Evolutionary conservation across 2,329 filamentous ascomycete genomes (phyloP).

Genomic region (Beauveria brongniartii): DNA sequence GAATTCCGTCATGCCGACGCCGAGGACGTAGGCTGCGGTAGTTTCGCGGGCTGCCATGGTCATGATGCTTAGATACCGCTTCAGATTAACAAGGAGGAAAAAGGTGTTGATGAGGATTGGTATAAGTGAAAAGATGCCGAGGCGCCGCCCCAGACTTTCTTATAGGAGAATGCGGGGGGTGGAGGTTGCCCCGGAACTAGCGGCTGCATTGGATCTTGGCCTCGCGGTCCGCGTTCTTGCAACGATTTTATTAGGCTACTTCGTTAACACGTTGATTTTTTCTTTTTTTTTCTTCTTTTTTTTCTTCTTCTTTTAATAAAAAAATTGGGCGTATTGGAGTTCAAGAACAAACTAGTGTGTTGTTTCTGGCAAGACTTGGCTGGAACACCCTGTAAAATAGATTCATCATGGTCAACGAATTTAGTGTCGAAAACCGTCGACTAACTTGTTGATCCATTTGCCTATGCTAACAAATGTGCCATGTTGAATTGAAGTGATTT

Average conservation of each 20-base stretch:
- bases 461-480: no score
- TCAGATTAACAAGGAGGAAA: not conserved
- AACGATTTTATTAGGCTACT: not conserved
- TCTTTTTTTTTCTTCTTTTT: no score
- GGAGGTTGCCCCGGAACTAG: not conserved
- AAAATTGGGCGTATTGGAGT: no score
- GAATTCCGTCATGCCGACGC: slow-evolving; percentile 98
- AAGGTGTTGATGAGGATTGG: not conserved
- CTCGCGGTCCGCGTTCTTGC: not conserved
- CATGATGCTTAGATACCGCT: not conserved
- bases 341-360: no score
- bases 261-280: not conserved
- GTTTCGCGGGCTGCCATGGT: not conserved
- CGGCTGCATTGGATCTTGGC: not conserved
- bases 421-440: no score
- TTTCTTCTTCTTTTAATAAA: no score
- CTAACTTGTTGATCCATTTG: no score
- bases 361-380: no score
- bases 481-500: no score
- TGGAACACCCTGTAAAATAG: no score
- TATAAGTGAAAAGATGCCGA: slow-evolving; percentile 1
- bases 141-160: not conserved
- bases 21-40: slow-evolving; percentile 66
- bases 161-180: slow-evolving; percentile 1
- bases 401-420: no score